Evolutionary conservation across 345 rosid genomes (phyloP).

Genomic region (Dipteronia dyeriana): DNA sequence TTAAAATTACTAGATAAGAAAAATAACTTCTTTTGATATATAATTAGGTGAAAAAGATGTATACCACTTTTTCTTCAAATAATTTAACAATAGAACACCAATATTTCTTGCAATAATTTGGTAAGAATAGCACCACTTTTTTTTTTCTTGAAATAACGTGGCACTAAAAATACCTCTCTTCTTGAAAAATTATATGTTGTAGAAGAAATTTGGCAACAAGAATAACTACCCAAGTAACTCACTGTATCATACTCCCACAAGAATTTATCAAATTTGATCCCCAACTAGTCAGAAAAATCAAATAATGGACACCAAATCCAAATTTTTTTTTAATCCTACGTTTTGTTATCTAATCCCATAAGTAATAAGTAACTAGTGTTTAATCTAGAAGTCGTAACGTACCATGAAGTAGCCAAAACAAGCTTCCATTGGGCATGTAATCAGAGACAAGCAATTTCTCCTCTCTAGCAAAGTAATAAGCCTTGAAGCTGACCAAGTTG

Average conservation of each 20-base stretch:
- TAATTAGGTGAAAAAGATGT: neutral
- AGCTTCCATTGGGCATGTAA: slow-evolving; percentile 82
- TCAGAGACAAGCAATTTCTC: slow-evolving; percentile 89
- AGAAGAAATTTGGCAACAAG: too few species aligned
- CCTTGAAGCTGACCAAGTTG: slow-evolving; percentile 70
- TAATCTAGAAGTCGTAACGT: slow-evolving; percentile 27
- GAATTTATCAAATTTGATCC: too few species aligned
- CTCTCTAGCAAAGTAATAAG: slow-evolving; percentile 87
- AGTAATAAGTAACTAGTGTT: neutral
- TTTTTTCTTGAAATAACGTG: too few species aligned
- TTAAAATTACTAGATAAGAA: neutral
- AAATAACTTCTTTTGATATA: neutral
- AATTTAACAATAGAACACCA: too few species aligned
- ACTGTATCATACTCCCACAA: too few species aligned
- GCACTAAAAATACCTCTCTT: neutral
- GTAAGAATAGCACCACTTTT: too few species aligned
- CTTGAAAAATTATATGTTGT: too few species aligned
- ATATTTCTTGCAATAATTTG: too few species aligned
- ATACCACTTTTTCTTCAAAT: neutral
- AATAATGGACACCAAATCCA: neutral
- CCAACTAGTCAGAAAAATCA: too few species aligned
- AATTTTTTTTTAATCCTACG: neutral
- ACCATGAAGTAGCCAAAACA: slow-evolving; percentile 98
- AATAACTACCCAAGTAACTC: too few species aligned
- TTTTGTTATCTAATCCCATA: too few species aligned